A percentile compares a stretch with the other conserved stretches of the same genome.
phyloP scores from a whole-genome alignment of 2,329 filamentous ascomycete species.

The Chaetomium sp. region DNA sequence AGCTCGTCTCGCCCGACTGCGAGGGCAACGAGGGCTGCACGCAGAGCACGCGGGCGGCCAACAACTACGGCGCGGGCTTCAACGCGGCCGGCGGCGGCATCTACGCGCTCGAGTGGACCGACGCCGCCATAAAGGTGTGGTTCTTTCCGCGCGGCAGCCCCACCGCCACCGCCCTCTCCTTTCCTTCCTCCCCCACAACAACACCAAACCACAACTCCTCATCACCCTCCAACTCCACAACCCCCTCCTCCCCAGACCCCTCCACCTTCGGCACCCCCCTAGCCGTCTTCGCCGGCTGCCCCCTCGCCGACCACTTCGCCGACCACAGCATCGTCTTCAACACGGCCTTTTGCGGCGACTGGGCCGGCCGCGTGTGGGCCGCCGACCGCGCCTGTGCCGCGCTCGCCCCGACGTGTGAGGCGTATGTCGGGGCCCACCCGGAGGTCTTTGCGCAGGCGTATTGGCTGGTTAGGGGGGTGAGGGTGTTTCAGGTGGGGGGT shows the following conservation, averaged over 20 bases:
- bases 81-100: slow-evolving; percentile 70
- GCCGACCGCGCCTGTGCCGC: slow-evolving; percentile 58
- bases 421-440: slow-evolving; percentile 73
- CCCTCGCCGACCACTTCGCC: slow-evolving; percentile 70
- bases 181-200: slow-evolving; percentile 49
- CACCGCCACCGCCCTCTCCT: slow-evolving; percentile 32
- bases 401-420: slow-evolving; percentile 62
- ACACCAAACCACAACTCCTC: slow-evolving; percentile 6
- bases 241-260: slow-evolving; percentile 70
- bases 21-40: slow-evolving; percentile 55
- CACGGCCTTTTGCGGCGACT: slow-evolving; percentile 84
- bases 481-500: slow-evolving; percentile 56
- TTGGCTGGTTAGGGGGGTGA: slow-evolving; percentile 74
- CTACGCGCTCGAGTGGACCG: slow-evolving; percentile 77
- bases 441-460: slow-evolving; percentile 70
- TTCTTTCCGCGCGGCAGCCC: slow-evolving; percentile 68
- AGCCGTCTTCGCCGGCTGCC: slow-evolving; percentile 71
- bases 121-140: slow-evolving; percentile 71
- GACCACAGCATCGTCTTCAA: slow-evolving; percentile 78
- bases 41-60: slow-evolving; percentile 52
- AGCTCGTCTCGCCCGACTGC: slow-evolving; percentile 47
- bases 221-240: slow-evolving; percentile 44
- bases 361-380: slow-evolving; percentile 74
- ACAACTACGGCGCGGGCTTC: slow-evolving; percentile 69
- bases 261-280: slow-evolving; percentile 57